Base-by-base conservation (phyloP, 2,329 filamentous ascomycete genomes). In the Colletotrichum lindemuthianum region DNA sequence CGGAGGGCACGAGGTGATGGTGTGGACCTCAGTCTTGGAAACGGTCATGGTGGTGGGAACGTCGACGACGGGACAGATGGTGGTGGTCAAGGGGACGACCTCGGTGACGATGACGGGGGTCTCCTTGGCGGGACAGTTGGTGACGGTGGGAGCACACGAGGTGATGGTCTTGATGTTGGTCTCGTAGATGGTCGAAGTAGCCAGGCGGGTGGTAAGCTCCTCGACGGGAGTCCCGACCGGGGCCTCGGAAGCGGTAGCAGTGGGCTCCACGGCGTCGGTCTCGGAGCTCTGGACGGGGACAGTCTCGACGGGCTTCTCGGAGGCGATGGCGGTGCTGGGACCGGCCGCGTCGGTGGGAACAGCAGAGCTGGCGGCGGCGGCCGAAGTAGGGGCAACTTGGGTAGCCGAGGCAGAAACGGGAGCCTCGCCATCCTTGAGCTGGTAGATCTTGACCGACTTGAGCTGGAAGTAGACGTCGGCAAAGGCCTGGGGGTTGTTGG, bases 381-480 rank as follows among this genome's bases (percentile, higher is more conserved):
- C 58, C 11, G 44, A 49, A 7, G 53, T 16, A n/a, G 59, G 39
- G 9, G 44, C 51, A 2, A 41, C 12, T 13, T 43, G 11, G 47
- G 36, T 51, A 12, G 40, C 34, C 9, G 47, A 32, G 4, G 40
- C 10, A 11, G 49, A 51, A 15, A 54, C 9, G 9, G 8, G 15
- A 10, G 50, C 49, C 37, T 66, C 59, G 2, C 36, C 52, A 2
- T 69, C 65, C 66, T 71, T 53, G 39, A 71, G 65, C 66, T 73
- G 63, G 68, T 73, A 78, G 52, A 76, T 69, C 64, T 74, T 71
- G 71, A 78, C 74, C 58, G 69, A 70, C 45, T 69, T 59, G 80
- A 90, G 72, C 76, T 86, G 65, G 79, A 84, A 73, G 74, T 75
- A 73, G 39, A 75, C 72, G n/a, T 81, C 70, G 34, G 66, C 59